Evolutionary conservation across 768 basidiomycete genomes (phyloP).

Genomic region (Boletales sp.): DNA sequence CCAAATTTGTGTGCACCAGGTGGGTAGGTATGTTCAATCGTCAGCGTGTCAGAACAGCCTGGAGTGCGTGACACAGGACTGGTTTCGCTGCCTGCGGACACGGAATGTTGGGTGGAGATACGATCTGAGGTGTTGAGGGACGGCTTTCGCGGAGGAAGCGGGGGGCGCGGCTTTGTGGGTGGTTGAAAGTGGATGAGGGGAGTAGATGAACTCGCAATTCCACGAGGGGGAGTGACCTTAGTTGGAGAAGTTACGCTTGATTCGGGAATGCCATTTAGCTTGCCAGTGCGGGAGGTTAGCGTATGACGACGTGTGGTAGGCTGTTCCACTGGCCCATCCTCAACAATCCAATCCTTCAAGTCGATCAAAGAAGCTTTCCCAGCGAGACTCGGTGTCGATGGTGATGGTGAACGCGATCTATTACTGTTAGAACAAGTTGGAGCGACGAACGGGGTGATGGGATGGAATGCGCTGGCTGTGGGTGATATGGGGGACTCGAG

Average conservation of each 20-base stretch:
- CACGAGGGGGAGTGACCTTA: constrained; percentile 1
- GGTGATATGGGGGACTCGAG: constrained; percentile 54
- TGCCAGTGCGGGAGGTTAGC: constrained; percentile 4
- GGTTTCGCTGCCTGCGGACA: constrained; percentile 14
- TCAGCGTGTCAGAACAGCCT: constrained; percentile 44
- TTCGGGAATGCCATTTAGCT: constrained; percentile 16
- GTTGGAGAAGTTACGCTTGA: constrained; percentile 21
- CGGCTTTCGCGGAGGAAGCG: constrained; percentile 65
- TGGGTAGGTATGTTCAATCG: constrained; percentile 60
- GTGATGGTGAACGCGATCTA: constrained; percentile 41
- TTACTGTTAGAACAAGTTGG: constrained; percentile 13
- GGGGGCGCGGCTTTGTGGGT: constrained; percentile 47
- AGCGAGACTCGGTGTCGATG: constrained; percentile 37
- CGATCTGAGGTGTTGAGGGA: constrained; percentile 48
- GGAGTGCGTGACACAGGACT: constrained; percentile 25
- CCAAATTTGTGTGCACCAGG: constrained; percentile 36
- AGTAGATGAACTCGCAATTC: constrained; percentile 17
- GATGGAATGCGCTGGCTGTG: constrained; percentile 38
- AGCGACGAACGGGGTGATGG: constrained; percentile 38
- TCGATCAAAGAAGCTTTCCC: constrained; percentile 64
- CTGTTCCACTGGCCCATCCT: constrained; percentile 46
- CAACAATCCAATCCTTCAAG: constrained; percentile 70
- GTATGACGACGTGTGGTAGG: constrained; percentile 15
- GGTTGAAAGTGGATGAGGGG: constrained; percentile 60
- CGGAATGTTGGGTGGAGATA: constrained; percentile 27